Conservation (phyloP, 495 filamentous ascomycete species). For the Oleoguttula mirabilis region DNA sequence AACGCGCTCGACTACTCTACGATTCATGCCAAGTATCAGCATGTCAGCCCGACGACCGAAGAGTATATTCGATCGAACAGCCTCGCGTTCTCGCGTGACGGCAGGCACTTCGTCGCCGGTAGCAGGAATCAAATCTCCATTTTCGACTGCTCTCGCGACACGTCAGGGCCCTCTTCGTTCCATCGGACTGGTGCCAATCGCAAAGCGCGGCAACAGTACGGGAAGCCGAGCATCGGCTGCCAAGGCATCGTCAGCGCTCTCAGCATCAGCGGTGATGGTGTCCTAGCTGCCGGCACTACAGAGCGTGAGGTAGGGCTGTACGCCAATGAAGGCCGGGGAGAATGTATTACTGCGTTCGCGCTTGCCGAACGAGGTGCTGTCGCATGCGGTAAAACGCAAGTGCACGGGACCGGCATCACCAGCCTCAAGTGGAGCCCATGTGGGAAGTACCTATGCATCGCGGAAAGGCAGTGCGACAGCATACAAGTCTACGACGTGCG, state of each 20-base stretch:
- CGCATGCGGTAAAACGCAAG: conserved; percentile 31
- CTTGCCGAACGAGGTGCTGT: conserved; percentile 26
- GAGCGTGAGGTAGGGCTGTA: conserved; percentile 67
- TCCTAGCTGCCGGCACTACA: conserved; percentile 77
- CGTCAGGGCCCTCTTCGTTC: conserved; percentile 46
- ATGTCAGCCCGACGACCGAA: conserved; percentile 66
- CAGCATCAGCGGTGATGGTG: conserved; percentile 34
- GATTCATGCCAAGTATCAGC: conserved; percentile 49
- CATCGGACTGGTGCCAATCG: conserved; percentile 60
- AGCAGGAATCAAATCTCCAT: conserved; percentile 58
- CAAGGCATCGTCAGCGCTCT: conserved; percentile 70
- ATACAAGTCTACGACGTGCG: conserved; percentile 77
- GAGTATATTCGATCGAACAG: conserved; percentile 63
- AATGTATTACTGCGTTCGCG: conserved; percentile 55
- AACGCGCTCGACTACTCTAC: conserved; percentile 35
- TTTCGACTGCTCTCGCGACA: conserved; percentile 62
- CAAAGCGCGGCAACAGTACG: conserved; percentile 54
- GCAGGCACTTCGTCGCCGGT: conserved; percentile 58
- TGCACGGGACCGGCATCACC: conserved; percentile 58
- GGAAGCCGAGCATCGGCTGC: conserved; percentile 55
- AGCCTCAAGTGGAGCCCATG: conserved; percentile 62
- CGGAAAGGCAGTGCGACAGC: conserved; percentile 66
- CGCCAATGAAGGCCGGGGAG: conserved; percentile 51
- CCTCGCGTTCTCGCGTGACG: conserved; percentile 52
- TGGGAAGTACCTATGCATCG: conserved; percentile 76